Evolutionary conservation across 2,329 filamentous ascomycete genomes (phyloP).

Genomic region (Beauveria bassiana): DNA sequence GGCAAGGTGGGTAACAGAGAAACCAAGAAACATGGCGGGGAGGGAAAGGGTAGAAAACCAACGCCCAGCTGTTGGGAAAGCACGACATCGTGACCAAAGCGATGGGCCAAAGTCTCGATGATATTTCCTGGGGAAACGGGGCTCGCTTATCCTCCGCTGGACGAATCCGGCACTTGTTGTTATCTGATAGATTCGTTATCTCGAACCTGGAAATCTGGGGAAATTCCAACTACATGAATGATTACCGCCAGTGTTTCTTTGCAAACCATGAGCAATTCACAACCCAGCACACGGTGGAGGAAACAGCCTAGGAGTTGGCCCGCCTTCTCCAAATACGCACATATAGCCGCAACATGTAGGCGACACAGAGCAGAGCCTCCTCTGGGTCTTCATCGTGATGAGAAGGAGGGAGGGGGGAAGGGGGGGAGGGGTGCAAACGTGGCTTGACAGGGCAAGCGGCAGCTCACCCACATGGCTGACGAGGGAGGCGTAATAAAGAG

Average conservation of each 20-base stretch:
- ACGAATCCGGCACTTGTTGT: not conserved
- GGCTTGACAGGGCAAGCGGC: not conserved
- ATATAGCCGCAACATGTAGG: not conserved
- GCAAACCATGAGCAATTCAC: too few relatives aligned
- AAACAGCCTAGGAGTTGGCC: too few relatives aligned
- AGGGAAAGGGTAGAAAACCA: not conserved
- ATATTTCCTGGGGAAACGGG: constrained; percentile 8
- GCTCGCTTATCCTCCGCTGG: not conserved
- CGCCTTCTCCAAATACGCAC: not conserved
- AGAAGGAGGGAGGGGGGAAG: too few relatives aligned
- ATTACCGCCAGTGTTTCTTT: not conserved
- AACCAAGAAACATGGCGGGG: not conserved
- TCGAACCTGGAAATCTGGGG: not conserved
- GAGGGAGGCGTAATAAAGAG: not conserved
- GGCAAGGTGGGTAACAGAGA: not conserved
- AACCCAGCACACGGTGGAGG: not conserved
- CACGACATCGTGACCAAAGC: not conserved
- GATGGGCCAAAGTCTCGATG: not conserved
- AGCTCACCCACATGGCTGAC: not conserved
- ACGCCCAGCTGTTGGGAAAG: not conserved
- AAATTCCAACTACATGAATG: not conserved
- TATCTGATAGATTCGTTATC: not conserved
- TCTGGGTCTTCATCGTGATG: not conserved
- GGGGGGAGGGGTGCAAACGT: not conserved
- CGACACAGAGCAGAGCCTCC: not conserved